Base-by-base conservation (phyloP, 2,329 filamentous ascomycete species). In the Fragosphaeria purpurea region DNA sequence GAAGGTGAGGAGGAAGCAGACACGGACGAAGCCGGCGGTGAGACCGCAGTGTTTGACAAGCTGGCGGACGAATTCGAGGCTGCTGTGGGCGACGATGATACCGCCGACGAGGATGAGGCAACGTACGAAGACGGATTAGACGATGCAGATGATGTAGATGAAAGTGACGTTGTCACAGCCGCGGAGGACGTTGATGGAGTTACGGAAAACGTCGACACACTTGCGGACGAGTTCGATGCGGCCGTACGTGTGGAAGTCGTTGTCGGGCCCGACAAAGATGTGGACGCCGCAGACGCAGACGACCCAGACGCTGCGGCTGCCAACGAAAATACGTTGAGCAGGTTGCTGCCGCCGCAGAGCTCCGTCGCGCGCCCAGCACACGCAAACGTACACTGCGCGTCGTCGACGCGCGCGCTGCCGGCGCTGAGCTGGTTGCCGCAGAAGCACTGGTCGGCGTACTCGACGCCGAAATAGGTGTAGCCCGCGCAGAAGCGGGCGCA, bases 401-500 rank as follows among this genome's bases (percentile, higher is more conserved):
- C 50, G 31, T 45, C 32, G 12, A 50, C 41, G 8, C n/a, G 9
- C 7, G 41, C 45, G 46, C 44, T 52, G 32, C 53, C 53, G 1
- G 22, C 31, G 32, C 22, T 47, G 8, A 58, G 44, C 5, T 30
- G 5, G 51, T 57, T 55, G 37, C 67, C 71, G 55, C 75, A 81
- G 65, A 71, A 80, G 59, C 77, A 80, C 57, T 79, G 71, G 22
- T 62, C 60, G 7, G 64, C 65, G 54, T 71, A 73, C 58, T 79
- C 73, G 0, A 75, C 64, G 6, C 75, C 76, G 5, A 75, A 74
- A 52, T 73, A 69, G 3, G 56, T 53, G 56, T 67, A 72, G 5
- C 67, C 77, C 4, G 58, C 58, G 61, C 77, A 80, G 59, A 69
- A 72, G 13, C 66, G 60, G 44, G 76, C 63, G 56, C 77, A 80